phyloP scores from a whole-genome alignment of 257 asterid genomes.

The Handroanthus guayacan region DNA sequence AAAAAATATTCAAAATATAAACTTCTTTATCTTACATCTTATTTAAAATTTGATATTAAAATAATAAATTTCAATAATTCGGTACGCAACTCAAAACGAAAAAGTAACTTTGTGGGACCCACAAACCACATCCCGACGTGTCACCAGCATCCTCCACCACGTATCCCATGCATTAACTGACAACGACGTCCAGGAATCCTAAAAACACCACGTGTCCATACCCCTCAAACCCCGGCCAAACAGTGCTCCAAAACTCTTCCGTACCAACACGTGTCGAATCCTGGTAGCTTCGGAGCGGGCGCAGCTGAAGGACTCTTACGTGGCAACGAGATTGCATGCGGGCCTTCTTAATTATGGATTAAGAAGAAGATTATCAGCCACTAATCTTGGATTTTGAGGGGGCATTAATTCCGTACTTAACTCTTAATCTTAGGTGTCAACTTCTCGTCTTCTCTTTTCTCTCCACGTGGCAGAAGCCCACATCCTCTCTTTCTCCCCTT shows the following conservation, averaged over 20 bases:
- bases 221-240: constrained; percentile 17
- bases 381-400: constrained; percentile 41
- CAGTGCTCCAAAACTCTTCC: neutral
- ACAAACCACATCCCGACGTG: constrained; percentile 4
- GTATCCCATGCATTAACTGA: constrained; percentile 37
- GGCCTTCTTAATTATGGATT: constrained; percentile 20
- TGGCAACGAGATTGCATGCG: constrained; percentile 41
- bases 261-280: constrained; percentile 35
- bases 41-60: too few relatives aligned
- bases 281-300: constrained; percentile 2
- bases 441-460: constrained; percentile 32
- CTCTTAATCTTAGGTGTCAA: constrained; percentile 54
- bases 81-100: neutral
- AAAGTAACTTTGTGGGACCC: neutral
- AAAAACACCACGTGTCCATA: constrained; percentile 48
- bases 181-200: constrained; percentile 35
- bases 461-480: constrained; percentile 57
- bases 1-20: too few relatives aligned
- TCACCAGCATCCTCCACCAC: constrained; percentile 8
- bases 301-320: constrained; percentile 39
- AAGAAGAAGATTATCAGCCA: constrained; percentile 33
- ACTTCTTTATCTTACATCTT: too few relatives aligned
- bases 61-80: too few relatives aligned
- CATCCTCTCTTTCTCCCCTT: constrained; percentile 23
- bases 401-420: constrained; percentile 44